Base-by-base conservation (phyloP, 257 asterid species). In the Phtheirospermum japonicum region DNA sequence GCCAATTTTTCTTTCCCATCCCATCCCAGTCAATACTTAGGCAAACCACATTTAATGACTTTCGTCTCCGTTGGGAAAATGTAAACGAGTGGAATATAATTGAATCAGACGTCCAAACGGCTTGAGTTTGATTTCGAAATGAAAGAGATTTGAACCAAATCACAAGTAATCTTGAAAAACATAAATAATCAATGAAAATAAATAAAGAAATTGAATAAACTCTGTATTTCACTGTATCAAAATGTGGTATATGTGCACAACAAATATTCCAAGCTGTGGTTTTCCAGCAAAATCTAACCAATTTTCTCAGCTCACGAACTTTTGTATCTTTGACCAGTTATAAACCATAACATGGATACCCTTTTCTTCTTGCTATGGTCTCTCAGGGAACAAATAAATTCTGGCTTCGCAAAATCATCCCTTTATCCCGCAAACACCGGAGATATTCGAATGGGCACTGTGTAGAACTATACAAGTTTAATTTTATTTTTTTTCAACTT, bases 151-250 rank as follows among this genome's bases (percentile, higher is more conserved):
- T 8, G 36, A 13, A 11, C 58, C 36, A 52, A 52, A 9, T 52
- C 12, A 52, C 20, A 11, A 43, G 13, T 23, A 23, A 23, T 1
- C 28, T 23, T 23, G 28, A 23, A 23, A 1, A 23, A 23, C 42
- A 36, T 36, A 23, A 23, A 23, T 23, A 23, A 1, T 3, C 51
- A 43, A 4, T 14, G 13, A 45, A 45, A 10, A n/a, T 45, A 6
- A 45, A 45, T 4, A 72, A 72, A 70, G 66, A 59, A 75, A 75
- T 79, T 60, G 64, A 71, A 78, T 71, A 61, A 17, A 51, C n/a
- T 53, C 39, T 64, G 45, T 39, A 62, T 32, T 59, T 19, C 12
- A 16, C 43, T 13, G 60, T 62, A 54, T 28, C 54, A 61, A 39
- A 63, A 42, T 30, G 66, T 48, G 12, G 40, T 34, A 63, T 69